Evolutionary conservation across 306 rosid genomes (phyloP), one percentile per base, ranked within the genome.

Genomic region (Oxytropis ochrocephala): DNA sequence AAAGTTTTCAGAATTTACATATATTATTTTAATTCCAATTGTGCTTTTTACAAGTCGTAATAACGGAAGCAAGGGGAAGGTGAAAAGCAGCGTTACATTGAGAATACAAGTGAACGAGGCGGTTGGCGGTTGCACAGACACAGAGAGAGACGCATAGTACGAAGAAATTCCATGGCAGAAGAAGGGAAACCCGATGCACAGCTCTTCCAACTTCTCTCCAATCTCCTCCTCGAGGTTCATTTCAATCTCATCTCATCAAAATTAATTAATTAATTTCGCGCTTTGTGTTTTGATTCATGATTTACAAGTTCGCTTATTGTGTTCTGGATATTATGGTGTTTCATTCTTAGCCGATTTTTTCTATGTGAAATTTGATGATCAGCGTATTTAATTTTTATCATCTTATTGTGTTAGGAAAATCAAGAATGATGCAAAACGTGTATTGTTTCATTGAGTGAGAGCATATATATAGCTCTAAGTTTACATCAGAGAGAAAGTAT

Each of bases 201-300:
- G 67, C 83, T 92, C 65, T 89, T 92, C 57, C 82, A 92, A 80
- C 98, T 92, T 33, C 95, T 92, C 43, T 82, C 92, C 32, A 73
- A 10, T 85, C 89, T 92, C 46, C 95, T 92, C 59, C 88, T 80
- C 11, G 86, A 92, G 96, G 97, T 91, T 49, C 17, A 3, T 56
- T 44, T 64, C 48, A 11, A 16, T n/a, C 11, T 24, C 29, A 24
- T 24, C 29, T 4, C 29, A 1, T 24, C 29, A 24, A 24, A 24
- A 24, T 24, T 39, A 5, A 1, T 24, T 4, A 16, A 36, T 5
- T 32, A 7, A 13, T 65, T 65, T 65, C 7, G 8, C 35, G 53
- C 21, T 11, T 6, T n/a, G n/a, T 30, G 4, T 63, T 49, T 18
- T 56, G 19, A 49, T 71, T 60, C 39, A 10, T 8, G 9, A 17